Conservation (phyloP, 306 rosid species). For the Medicago ruthenica region DNA sequence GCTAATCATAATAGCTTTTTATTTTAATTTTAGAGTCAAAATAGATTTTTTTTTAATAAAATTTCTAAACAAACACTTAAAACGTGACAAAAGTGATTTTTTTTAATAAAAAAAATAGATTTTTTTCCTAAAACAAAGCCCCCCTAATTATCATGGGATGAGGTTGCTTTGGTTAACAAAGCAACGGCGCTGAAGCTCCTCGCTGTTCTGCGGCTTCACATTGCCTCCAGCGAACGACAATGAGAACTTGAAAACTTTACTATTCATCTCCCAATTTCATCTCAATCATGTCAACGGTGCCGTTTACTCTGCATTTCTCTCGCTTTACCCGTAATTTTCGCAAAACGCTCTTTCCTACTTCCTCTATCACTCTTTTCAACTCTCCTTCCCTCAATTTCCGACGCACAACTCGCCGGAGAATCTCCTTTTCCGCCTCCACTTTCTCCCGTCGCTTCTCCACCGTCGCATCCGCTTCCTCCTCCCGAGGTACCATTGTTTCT, state of each 20-base stretch:
- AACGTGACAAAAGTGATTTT: too few species aligned
- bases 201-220: neutral
- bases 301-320: conserved; percentile 59
- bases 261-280: neutral
- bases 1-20: too few species aligned
- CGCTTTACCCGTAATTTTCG: conserved; percentile 60
- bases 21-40: too few species aligned
- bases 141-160: conserved; percentile 10
- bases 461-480: conserved; percentile 43
- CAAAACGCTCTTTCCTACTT: conserved; percentile 36
- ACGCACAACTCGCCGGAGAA: conserved; percentile 43
- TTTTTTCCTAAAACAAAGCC: neutral
- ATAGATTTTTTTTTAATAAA: too few species aligned
- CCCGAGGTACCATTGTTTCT: conserved; percentile 51
- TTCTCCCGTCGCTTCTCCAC: conserved; percentile 56
- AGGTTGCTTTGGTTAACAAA: conserved; percentile 14
- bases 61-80: too few species aligned
- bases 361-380: conserved; percentile 31
- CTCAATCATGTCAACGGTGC: conserved; percentile 56
- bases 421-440: conserved; percentile 40
- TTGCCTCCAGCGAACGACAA: neutral
- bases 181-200: conserved; percentile 10
- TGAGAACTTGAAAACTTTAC: neutral
- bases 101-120: too few species aligned
- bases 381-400: conserved; percentile 51